Base-by-base conservation (phyloP, 208 protist genomes). In the Trypanosoma rangeli region DNA sequence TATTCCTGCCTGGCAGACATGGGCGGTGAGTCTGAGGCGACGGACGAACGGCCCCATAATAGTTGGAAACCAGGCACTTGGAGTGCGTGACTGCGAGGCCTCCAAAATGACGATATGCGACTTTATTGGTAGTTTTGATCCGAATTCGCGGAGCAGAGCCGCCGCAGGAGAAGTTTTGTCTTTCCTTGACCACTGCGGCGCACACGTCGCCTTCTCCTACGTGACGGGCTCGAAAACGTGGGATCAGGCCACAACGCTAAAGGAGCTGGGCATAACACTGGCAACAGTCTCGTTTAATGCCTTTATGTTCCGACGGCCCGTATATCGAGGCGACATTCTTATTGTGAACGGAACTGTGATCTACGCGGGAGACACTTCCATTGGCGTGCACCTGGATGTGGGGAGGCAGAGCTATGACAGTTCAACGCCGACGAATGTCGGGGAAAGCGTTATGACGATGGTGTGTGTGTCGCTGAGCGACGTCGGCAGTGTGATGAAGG, bases 231-330 rank as follows among this genome's bases (percentile, higher is more conserved):
- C 46, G 7, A 44, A 16, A 13, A 18, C 49, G 8, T n/a, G 18
- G 16, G 64, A 57, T 9, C 33, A 28, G n/a, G 13, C n/a, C 24
- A 12, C 37, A n/a, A 15, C 37, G 18, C 20, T 48, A 10, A 58
- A 7, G 8, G 58, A 56, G 8, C 1, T 24, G 26, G 59, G 58
- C 15, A 37, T 42, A 24, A 63, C 75, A 22, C 69, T 90, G 58
- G 73, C 75, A 5, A 90, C 82, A 10, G 74, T 86, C 33, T 56
- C 80, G 48, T 82, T 90, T 58, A 84, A 90, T 66, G 72, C 67
- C 26, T 84, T 84, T 58, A 57, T 79, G 60, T 84, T 90, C 53
- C 63, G 39, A 28, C 67, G 74, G 20, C 82, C 85, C 5, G 71
- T 87, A 20, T 83, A 76, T 49, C 48, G 76, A 20, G 85, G 85